Percentiles rank a stretch among this genome's conserved stretches.
These are phyloP conservation scores for Pythium scleroteichum DNA, from an alignment of 352 stramenopile genomes.

Conservation along the genomic window DNA sequence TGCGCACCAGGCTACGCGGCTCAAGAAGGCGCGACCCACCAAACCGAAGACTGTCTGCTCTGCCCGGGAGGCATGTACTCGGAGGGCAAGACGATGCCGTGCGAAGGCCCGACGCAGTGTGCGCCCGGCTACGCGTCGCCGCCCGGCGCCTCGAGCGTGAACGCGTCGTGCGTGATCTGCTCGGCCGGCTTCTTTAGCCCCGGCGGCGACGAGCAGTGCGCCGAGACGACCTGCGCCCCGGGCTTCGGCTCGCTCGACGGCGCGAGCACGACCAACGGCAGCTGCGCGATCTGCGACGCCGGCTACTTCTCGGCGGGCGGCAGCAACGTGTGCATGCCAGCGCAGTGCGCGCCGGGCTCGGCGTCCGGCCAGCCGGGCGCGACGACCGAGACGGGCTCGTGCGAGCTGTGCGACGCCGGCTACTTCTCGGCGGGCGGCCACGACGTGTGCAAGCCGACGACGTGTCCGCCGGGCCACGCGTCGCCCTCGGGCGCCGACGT, in stretches of 20 bases:
- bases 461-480: constrained; percentile 36
- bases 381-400: constrained; percentile 23
- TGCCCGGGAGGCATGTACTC: constrained; percentile 41
- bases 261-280: constrained; percentile 28
- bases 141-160: constrained; percentile 30
- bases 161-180: constrained; percentile 38
- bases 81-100: constrained; percentile 29
- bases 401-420: constrained; percentile 35
- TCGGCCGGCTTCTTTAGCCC: constrained; percentile 31
- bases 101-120: constrained; percentile 37
- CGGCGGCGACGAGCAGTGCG: constrained; percentile 33
- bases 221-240: constrained; percentile 34
- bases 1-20: constrained; percentile 37
- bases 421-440: constrained; percentile 31
- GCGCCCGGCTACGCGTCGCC: constrained; percentile 35
- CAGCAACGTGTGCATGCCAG: constrained; percentile 30
- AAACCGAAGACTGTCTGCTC: constrained; percentile 34
- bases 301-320: constrained; percentile 43
- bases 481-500: constrained; percentile 42
- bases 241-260: constrained; percentile 35
- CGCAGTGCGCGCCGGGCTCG: constrained; percentile 32
- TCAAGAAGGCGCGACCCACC: constrained; percentile 31
- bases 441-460: constrained; percentile 32
- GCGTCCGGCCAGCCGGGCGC: constrained; percentile 33
- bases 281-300: constrained; percentile 31